phyloP scores from a whole-genome alignment of 345 rosid genomes.

The Sisymbrium irio region DNA sequence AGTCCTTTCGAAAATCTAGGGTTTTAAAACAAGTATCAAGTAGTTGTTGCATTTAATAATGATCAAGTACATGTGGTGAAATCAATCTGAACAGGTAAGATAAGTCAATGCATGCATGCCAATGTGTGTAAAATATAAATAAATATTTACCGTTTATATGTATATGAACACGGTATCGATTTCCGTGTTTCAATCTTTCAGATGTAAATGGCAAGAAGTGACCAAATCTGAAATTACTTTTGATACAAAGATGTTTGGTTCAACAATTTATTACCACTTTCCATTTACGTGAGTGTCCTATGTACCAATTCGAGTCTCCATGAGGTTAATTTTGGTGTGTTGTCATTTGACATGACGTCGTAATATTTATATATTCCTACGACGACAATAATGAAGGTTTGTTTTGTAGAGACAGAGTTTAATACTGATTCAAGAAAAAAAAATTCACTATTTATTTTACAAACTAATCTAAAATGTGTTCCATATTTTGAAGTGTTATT shows the following conservation, averaged over 20 bases:
- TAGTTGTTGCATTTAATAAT: conserved; percentile 6
- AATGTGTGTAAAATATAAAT: conserved; percentile 1
- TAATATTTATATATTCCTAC: conserved; percentile 12
- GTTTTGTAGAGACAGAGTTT: background rate
- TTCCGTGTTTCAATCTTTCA: background rate
- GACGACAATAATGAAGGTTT: background rate
- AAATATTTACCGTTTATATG: background rate
- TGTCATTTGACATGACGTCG: conserved; percentile 18
- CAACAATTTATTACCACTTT: conserved; percentile 25
- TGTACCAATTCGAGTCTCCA: conserved; percentile 28
- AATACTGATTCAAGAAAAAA: background rate
- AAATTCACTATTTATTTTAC: background rate
- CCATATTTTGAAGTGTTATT: no score
- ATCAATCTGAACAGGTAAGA: conserved; percentile 3
- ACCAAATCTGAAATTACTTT: conserved; percentile 11
- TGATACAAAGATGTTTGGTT: background rate
- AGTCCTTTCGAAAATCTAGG: background rate
- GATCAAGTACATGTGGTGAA: conserved; percentile 11
- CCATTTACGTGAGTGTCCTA: conserved; percentile 31
- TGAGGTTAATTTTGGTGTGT: conserved; percentile 10
- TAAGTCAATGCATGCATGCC: conserved; percentile 20
- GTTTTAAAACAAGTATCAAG: background rate
- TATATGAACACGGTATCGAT: conserved; percentile 16
- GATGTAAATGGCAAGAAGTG: background rate
- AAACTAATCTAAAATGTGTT: no score